Conservation (phyloP, 768 basidiomycete genomes). For the Trichaptum fuscoviolaceum region DNA sequence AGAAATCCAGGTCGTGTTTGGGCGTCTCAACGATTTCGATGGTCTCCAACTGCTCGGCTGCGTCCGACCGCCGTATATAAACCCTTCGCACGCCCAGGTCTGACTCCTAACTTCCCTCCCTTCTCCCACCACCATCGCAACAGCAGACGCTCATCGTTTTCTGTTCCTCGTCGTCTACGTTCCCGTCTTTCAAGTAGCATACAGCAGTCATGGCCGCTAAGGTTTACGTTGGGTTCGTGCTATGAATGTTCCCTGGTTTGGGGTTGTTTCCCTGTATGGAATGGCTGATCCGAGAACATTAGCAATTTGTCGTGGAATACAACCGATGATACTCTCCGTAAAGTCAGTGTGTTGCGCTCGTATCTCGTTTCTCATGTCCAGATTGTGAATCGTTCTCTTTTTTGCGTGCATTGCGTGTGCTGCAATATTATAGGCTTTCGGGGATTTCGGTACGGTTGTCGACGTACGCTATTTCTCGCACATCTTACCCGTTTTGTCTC, state of each 20-base stretch:
- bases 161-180: slow-evolving; percentile 27
- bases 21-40: not conserved
- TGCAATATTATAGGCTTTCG: slow-evolving; percentile 66
- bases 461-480: slow-evolving; percentile 69
- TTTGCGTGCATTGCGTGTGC: slow-evolving; percentile 30
- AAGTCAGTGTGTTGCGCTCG: slow-evolving; percentile 66
- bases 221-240: slow-evolving; percentile 92
- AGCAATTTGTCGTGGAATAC: slow-evolving; percentile 97
- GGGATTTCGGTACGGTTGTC: slow-evolving; percentile 70
- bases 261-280: slow-evolving; percentile 48
- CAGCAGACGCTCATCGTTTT: slow-evolving; percentile 46
- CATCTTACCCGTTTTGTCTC: slow-evolving; percentile 6
- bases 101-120: slow-evolving; percentile 28
- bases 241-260: slow-evolving; percentile 28
- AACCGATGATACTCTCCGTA: slow-evolving; percentile 84
- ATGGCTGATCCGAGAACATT: slow-evolving; percentile 45
- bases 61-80: slow-evolving; percentile 1
- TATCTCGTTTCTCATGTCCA: slow-evolving; percentile 22
- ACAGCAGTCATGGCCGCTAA: slow-evolving; percentile 64
- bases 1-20: not conserved
- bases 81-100: not conserved
- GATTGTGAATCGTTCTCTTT: slow-evolving; percentile 38
- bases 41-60: not conserved
- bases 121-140: slow-evolving; percentile 41
- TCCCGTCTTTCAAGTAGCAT: slow-evolving; percentile 41